phyloP scores from a whole-genome alignment of 345 rosid genomes.

The Luvunga scandens region DNA sequence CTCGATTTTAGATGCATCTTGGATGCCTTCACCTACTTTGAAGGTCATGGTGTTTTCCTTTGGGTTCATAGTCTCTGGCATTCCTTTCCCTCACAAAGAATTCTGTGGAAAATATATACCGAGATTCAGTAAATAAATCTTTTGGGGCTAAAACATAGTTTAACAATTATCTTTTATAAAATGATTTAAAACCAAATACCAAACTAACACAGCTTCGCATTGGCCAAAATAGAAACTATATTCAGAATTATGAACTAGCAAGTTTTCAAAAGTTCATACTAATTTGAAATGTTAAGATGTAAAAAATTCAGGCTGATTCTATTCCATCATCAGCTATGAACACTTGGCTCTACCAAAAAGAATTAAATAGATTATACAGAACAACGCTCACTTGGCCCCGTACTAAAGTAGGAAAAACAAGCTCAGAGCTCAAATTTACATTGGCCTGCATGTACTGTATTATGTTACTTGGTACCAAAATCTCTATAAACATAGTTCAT shows the following conservation, averaged over 20 bases:
- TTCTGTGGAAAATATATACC: constrained; percentile 23
- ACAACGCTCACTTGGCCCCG: not conserved
- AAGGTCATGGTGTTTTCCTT: constrained; percentile 42
- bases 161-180: not conserved
- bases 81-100: constrained; percentile 70
- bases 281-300: not conserved
- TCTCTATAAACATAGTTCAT: not conserved
- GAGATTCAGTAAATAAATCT: not conserved
- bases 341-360: not conserved
- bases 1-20: constrained; percentile 40
- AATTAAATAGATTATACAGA: not conserved
- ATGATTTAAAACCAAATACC: not conserved
- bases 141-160: not conserved
- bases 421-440: too few species aligned
- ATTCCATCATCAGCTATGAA: not conserved
- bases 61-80: constrained; percentile 59
- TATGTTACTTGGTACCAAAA: not conserved
- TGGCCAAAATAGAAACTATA: not conserved
- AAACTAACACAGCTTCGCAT: not conserved
- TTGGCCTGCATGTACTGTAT: too few species aligned
- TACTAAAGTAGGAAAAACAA: not conserved
- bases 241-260: not conserved
- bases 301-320: not conserved
- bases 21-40: constrained; percentile 27
- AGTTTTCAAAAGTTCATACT: not conserved